Percentiles rank a stretch among this genome's conserved stretches.
phyloP scores from a whole-genome alignment of 495 filamentous ascomycete species.

The Trichoderma asperelloides region DNA sequence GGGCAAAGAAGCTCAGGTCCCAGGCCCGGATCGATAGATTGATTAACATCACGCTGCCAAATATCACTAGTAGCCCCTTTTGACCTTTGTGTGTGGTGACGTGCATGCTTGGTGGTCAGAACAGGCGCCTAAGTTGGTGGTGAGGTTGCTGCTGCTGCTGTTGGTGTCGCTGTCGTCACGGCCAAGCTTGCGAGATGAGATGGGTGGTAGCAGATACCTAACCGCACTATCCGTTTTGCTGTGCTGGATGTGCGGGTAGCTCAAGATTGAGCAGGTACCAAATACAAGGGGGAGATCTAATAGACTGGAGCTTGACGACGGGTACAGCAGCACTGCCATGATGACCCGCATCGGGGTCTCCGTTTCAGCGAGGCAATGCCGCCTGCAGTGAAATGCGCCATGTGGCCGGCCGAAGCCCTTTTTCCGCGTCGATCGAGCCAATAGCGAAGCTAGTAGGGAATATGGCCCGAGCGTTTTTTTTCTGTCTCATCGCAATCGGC shows the following conservation, averaged over 20 bases:
- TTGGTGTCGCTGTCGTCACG: not conserved
- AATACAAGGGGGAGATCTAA: not conserved
- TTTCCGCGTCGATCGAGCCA: not conserved
- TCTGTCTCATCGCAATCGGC: not conserved
- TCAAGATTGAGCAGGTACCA: not conserved
- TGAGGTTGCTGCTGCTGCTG: not conserved
- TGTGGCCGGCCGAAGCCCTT: not conserved
- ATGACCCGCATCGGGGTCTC: slow-evolving; percentile 8
- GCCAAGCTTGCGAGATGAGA: not conserved
- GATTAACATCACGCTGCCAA: not conserved
- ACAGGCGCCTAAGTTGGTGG: not conserved
- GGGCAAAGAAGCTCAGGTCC: not conserved
- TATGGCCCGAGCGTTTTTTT: not conserved
- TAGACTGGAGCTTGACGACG: not conserved
- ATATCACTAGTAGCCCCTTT: no score
- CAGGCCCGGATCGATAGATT: not conserved
- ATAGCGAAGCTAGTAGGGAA: not conserved
- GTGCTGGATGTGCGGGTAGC: not conserved
- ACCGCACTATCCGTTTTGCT: not conserved
- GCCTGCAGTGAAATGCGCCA: not conserved
- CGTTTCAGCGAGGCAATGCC: slow-evolving; percentile 3
- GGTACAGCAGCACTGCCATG: not conserved
- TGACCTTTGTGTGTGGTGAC: not conserved
- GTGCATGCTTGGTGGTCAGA: not conserved
- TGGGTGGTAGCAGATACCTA: not conserved